Conservation (phyloP, 805 yeast species). For the Kodamaea jinghongensis region DNA sequence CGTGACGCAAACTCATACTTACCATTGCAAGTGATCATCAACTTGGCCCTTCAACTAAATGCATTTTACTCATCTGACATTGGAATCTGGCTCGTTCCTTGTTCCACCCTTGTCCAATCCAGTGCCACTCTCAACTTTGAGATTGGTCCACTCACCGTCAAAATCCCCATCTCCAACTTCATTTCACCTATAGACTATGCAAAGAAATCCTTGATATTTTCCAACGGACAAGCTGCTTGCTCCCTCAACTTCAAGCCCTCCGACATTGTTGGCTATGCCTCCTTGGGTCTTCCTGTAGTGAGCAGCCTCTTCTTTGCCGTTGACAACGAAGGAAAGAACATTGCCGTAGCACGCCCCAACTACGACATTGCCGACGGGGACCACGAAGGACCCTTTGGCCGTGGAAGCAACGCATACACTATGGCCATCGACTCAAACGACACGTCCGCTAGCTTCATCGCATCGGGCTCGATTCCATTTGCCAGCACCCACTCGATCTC, state of each 20-base stretch:
- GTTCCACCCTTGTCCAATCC: slow-evolving; percentile 44
- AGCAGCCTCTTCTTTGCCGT: slow-evolving; percentile 56
- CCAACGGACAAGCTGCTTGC: slow-evolving; percentile 59
- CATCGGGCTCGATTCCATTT: slow-evolving; percentile 49
- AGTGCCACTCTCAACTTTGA: slow-evolving; percentile 52
- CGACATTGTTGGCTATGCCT: slow-evolving; percentile 44
- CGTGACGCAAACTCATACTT: slow-evolving; percentile 48
- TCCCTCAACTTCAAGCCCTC: slow-evolving; percentile 50
- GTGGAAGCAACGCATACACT: slow-evolving; percentile 2
- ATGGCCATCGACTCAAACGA: background rate
- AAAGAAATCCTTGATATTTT: slow-evolving; percentile 42
- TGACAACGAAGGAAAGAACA: slow-evolving; percentile 52
- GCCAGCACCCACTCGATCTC: slow-evolving; percentile 33
- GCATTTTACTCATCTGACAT: slow-evolving; percentile 54
- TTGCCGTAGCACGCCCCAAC: slow-evolving; percentile 58
- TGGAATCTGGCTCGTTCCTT: slow-evolving; percentile 60
- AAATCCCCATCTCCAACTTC: slow-evolving; percentile 49
- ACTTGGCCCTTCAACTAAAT: slow-evolving; percentile 65
- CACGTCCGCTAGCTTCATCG: slow-evolving; percentile 24
- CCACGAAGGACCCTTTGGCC: background rate
- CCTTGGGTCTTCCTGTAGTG: slow-evolving; percentile 60
- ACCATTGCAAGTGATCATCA: slow-evolving; percentile 56
- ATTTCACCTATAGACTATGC: slow-evolving; percentile 36
- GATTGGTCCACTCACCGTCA: slow-evolving; percentile 51
- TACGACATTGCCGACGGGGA: slow-evolving; percentile 9